Conservation (phyloP, 139 green algal species). For the Pseudopediastrum boryanum region DNA sequence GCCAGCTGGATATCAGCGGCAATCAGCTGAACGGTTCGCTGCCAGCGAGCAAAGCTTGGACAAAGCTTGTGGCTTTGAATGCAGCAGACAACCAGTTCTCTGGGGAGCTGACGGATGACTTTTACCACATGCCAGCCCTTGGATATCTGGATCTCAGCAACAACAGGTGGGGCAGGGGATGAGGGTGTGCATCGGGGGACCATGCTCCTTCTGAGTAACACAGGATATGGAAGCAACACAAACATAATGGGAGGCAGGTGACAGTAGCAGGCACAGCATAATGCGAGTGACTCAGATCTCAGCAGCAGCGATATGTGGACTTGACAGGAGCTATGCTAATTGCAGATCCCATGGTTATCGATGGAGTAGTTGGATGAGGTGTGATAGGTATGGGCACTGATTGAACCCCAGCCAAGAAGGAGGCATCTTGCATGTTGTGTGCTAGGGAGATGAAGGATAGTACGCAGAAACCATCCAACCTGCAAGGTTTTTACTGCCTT, state of each 20-base stretch:
- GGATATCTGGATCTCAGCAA: slow-evolving; percentile 23
- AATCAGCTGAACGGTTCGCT: slow-evolving; percentile 20
- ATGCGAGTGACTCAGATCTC: background rate
- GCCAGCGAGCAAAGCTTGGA: background rate
- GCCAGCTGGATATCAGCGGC: slow-evolving; percentile 28
- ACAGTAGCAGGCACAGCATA: background rate
- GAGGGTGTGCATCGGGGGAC: background rate
- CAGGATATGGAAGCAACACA: background rate
- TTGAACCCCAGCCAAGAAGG: too few relatives aligned
- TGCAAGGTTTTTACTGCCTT: too few relatives aligned
- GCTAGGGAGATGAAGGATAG: too few relatives aligned
- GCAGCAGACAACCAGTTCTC: slow-evolving; percentile 12
- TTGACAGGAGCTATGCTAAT: too few relatives aligned
- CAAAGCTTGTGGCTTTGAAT: slow-evolving; percentile 8
- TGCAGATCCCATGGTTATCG: too few relatives aligned
- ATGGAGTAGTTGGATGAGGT: too few relatives aligned
- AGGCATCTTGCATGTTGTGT: too few relatives aligned
- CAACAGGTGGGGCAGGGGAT: slow-evolving; percentile 4
- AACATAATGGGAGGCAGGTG: background rate
- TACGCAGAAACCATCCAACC: too few relatives aligned
- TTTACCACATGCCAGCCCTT: slow-evolving; percentile 21
- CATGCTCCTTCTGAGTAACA: too few relatives aligned
- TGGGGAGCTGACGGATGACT: background rate
- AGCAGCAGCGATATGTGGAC: background rate
- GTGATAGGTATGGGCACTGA: too few relatives aligned